These are phyloP conservation scores for Microstroma glucosiphilum DNA, from an alignment of 1,284 basidiomycete genomes.

Conservation along the genomic window DNA sequence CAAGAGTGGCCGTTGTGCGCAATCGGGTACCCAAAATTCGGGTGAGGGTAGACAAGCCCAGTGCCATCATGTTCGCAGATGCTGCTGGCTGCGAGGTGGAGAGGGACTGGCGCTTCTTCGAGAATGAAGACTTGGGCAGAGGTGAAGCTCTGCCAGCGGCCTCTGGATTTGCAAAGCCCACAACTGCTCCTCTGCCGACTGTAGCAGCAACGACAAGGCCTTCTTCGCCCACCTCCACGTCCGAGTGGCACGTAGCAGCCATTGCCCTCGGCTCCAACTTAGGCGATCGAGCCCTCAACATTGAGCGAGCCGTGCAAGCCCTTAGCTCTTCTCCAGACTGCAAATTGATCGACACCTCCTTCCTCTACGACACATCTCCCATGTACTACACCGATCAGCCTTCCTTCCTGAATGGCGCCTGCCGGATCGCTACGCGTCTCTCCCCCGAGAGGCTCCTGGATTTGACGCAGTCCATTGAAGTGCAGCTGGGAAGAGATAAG, in stretches of 20 bases:
- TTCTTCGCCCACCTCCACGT: not conserved
- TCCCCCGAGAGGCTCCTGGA: conserved; percentile 61
- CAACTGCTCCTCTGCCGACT: not conserved
- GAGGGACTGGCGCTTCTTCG: conserved; percentile 54
- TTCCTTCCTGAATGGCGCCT: conserved; percentile 81
- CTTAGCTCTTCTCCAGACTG: conserved; percentile 30
- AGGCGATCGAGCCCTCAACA: conserved; percentile 77
- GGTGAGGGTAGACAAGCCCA: conserved; percentile 68
- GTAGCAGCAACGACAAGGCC: not conserved
- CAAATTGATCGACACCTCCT: conserved; percentile 68
- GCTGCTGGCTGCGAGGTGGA: conserved; percentile 62
- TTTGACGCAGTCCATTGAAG: conserved; percentile 71
- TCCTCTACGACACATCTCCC: conserved; percentile 85
- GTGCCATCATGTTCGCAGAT: conserved; percentile 66
- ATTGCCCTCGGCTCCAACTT: conserved; percentile 86
- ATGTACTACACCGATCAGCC: conserved; percentile 94
- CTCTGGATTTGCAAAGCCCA: not conserved
- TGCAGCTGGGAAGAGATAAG: conserved; percentile 69
- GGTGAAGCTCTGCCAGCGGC: not conserved
- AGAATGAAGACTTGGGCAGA: conserved; percentile 16
- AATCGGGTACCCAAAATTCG: conserved; percentile 34
- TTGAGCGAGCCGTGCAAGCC: conserved; percentile 66
- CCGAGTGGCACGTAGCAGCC: conserved; percentile 54
- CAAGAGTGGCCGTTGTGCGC: conserved; percentile 54
- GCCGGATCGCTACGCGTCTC: conserved; percentile 71